A percentile compares a stretch with the other conserved stretches of the same genome.
phyloP scores from a whole-genome alignment of 2,329 filamentous ascomycete genomes.

The Curvularia sp. region DNA sequence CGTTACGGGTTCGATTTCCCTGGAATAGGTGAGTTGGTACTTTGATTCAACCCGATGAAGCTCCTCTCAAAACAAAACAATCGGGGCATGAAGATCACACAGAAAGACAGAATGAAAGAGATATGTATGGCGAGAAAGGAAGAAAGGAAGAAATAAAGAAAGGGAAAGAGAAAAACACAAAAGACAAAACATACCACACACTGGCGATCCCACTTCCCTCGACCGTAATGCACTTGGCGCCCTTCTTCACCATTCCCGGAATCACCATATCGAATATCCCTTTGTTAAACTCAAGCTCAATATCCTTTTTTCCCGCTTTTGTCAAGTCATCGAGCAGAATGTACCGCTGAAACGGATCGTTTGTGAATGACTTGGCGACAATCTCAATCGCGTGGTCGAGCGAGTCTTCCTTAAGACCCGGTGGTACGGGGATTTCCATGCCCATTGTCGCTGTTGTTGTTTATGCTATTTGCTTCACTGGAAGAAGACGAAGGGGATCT shows the following conservation, averaged over 20 bases:
- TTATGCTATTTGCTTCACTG: background rate
- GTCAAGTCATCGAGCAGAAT: conserved; percentile 4
- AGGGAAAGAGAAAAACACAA: too few relatives aligned
- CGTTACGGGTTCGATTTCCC: background rate
- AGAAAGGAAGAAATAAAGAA: background rate
- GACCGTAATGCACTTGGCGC: conserved; percentile 13
- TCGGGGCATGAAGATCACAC: too few relatives aligned
- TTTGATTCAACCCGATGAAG: background rate
- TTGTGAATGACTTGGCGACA: conserved; percentile 9
- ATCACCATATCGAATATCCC: conserved; percentile 7
- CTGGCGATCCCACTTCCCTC: conserved; percentile 9
- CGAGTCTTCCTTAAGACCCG: conserved; percentile 10
- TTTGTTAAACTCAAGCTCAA: conserved; percentile 5
- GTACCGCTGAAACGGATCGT: conserved; percentile 15
- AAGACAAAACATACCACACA: conserved; percentile 12
- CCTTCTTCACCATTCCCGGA: background rate
- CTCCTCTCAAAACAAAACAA: too few relatives aligned
- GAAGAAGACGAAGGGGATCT: too few relatives aligned
- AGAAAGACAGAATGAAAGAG: background rate
- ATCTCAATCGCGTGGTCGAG: conserved; percentile 15
- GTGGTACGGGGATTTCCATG: conserved; percentile 7
- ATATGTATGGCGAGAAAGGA: background rate
- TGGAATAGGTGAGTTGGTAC: background rate
- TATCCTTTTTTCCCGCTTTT: background rate
- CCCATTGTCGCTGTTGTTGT: background rate